Base-by-base conservation (phyloP, 805 yeast species). In the Lachancea quebecensis region DNA sequence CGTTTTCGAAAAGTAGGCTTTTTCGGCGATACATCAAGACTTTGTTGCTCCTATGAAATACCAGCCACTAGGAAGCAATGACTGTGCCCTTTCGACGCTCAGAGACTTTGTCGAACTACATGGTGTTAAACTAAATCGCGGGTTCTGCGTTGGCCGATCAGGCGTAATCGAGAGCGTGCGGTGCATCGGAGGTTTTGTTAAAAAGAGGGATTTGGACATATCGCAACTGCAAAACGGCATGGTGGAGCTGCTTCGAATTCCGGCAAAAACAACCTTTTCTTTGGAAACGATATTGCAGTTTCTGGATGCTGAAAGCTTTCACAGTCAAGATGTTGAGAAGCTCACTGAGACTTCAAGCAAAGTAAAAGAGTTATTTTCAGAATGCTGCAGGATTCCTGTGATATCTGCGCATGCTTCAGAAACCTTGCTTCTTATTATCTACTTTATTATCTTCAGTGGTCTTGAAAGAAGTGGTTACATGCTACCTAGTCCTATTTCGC, bases 161-260 rank as follows among this genome's bases (percentile, higher is more conserved):
- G 15, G 50, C 1, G 35, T 54, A 4, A 47, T 42, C 28, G 57
- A 50, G 21, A 49, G 55, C 2, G 67, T 68, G 2, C 73, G 77
- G 6, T 62, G 64, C n/a, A 49, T 41, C 32, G 64, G 65, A 1
- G 44, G 58, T 16, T 60, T 52, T 43, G 37, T 50, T 2, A 43
- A 48, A 34, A 14, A 35, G 14, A n/a, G 35, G 10, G 39, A 18
- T 10, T 29, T 50, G 12, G 10, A 38, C 6, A 8, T 15, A 11
- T 12, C 11, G 14, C 17, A 47, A 32, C 12, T 41, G 12, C 10
- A 36, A 2, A 41, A 43, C 10, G 57, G 47, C 1, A 45, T 52
- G 2, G 41, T 67, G 12, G 72, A 65, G 43, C 50, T 74, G 8
- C 42, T 75, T 42, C 55, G 77, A 39, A 56, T 75, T 1, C 74